Evolutionary conservation across 371 early-diverging fungal genomes (phyloP).

Genomic region (Mortierella sp.): DNA sequence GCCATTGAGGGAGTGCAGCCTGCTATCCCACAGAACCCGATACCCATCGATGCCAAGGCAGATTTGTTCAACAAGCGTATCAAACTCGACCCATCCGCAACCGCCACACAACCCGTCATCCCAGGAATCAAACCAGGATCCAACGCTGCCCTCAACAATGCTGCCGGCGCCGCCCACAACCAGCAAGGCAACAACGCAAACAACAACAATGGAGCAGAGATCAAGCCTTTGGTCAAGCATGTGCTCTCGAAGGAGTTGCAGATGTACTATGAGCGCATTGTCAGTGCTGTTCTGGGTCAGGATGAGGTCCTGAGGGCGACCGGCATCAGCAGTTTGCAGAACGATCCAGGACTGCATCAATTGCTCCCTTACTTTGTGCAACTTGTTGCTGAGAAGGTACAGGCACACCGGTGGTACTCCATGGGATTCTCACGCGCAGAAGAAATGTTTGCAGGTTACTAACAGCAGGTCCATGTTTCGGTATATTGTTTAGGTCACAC

Average conservation of each 20-base stretch:
- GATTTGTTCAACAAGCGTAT: conserved; percentile 68
- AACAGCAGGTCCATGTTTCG: neutral
- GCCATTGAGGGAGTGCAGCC: conserved; percentile 99
- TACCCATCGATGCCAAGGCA: conserved; percentile 76
- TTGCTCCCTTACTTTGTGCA: conserved; percentile 98
- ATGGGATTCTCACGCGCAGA: neutral
- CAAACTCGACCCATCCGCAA: conserved; percentile 57
- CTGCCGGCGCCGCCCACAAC: neutral
- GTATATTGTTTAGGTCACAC: conserved; percentile 64
- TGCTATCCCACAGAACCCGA: conserved; percentile 98
- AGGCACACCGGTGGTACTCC: neutral
- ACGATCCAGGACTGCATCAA: conserved; percentile 98
- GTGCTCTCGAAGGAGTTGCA: conserved; percentile 96
- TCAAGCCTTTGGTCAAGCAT: conserved; percentile 91
- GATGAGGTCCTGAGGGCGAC: conserved; percentile 78
- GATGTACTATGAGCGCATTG: conserved; percentile 97
- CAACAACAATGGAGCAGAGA: conserved; percentile 70
- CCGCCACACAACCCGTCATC: conserved; percentile 39
- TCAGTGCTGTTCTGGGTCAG: conserved; percentile 85
- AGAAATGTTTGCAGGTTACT: neutral
- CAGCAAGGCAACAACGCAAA: conserved; percentile 11
- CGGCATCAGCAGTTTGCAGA: conserved; percentile 89
- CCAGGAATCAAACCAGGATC: conserved; percentile 47
- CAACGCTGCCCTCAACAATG: neutral
- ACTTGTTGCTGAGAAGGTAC: conserved; percentile 90